Percentiles rank a stretch among this genome's conserved stretches.
Evolutionary conservation across 805 yeast species (phyloP).

Genomic region (Lachancea kluyveri): DNA sequence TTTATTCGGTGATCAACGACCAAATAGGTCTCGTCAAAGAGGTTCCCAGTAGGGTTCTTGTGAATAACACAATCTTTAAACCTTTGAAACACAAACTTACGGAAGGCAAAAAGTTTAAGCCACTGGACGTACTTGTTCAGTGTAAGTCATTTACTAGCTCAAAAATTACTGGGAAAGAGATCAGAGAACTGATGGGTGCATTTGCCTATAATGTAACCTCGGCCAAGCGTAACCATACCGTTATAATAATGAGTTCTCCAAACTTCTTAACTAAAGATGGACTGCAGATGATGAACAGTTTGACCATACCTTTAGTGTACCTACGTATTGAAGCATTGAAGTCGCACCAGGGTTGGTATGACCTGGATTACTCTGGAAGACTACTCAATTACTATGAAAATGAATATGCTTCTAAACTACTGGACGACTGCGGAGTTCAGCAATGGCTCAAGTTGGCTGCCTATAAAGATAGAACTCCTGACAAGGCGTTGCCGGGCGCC

Average conservation of each 20-base stretch:
- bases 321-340: conserved; percentile 22
- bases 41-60: conserved; percentile 14
- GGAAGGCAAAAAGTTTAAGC: conserved; percentile 3
- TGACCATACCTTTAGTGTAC: conserved; percentile 27
- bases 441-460: conserved; percentile 24
- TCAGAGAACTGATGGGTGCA: conserved; percentile 29
- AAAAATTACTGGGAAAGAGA: conserved; percentile 27
- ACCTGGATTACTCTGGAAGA: conserved; percentile 22
- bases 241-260: conserved; percentile 29
- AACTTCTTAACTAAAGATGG: conserved; percentile 27
- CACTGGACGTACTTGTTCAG: conserved; percentile 25
- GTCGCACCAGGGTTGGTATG: conserved; percentile 13
- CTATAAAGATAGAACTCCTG: conserved; percentile 5
- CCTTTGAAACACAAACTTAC: conserved; percentile 17
- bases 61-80: conserved; percentile 14
- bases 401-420: conserved; percentile 21
- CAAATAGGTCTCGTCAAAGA: conserved; percentile 4
- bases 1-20: conserved; percentile 11
- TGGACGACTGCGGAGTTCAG: conserved; percentile 23
- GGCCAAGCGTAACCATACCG: conserved; percentile 15
- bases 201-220: conserved; percentile 18
- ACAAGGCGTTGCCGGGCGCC: too few relatives aligned
- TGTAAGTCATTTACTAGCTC: conserved; percentile 27
- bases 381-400: conserved; percentile 29
- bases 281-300: conserved; percentile 21